A percentile compares a stretch with the other conserved stretches of the same genome.
Evolutionary conservation across 176 grass and related monocot genomes (phyloP).

Genomic region (Thinopyrum elongatum): DNA sequence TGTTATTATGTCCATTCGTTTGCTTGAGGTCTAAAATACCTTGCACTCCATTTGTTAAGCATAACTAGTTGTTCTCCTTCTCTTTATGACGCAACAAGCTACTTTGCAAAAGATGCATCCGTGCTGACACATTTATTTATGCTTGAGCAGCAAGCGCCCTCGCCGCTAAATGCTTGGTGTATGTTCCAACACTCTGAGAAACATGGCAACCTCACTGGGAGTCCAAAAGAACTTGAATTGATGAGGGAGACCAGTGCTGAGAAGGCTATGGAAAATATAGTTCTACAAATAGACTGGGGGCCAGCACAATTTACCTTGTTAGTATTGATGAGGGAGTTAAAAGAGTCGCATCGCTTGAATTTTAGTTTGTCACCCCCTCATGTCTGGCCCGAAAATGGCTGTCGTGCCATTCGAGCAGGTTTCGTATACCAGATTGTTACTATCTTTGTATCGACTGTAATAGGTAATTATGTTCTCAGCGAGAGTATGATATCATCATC

Average conservation of each 20-base stretch:
- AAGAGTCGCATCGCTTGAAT: no score
- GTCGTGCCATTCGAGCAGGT: no score
- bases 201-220: neutral
- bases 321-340: neutral
- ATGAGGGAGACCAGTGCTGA: neutral
- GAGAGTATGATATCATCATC: no score
- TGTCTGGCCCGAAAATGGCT: neutral
- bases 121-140: neutral
- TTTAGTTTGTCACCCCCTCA: no score
- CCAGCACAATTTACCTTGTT: neutral
- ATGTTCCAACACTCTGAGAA: neutral
- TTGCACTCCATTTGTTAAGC: neutral
- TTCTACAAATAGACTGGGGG: neutral
- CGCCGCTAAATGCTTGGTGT: neutral
- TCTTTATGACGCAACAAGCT: no score
- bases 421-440: no score
- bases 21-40: neutral
- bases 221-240: neutral
- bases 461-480: no score
- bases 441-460: no score
- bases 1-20: neutral
- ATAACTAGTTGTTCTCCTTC: neutral
- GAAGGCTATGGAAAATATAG: neutral
- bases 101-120: no score
- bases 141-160: slow-evolving; percentile 35